Base-by-base conservation (phyloP, 2,329 filamentous ascomycete species). In the Fusarium duplospermum region DNA sequence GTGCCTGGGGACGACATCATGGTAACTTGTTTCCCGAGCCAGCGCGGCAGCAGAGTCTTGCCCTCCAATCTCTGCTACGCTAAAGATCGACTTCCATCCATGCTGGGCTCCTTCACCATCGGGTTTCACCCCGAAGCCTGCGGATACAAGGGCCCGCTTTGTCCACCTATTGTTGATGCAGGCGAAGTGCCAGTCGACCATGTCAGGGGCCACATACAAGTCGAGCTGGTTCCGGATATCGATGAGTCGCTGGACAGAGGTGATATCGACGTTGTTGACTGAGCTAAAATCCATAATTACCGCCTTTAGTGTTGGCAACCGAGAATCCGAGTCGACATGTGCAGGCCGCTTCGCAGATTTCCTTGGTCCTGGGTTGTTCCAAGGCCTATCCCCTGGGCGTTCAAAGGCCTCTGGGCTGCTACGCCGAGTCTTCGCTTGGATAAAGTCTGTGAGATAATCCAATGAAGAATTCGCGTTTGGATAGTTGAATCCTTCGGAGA, bases 161-260 rank as follows among this genome's bases (percentile, higher is more conserved):
- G 95, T 96, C 96, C 96, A 98, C 57, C 79, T 75, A 86, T 96
- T 98, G 84, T 92, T 95, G 85, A 98, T 93, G 83, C 92, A 93
- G n/a, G 95, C 94, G 73, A 98, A 92, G 83, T 98, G 96, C 95
- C 96, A 98, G 81, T 98, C 94, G 6, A 98, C 95, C 3, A 88
- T 87, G 22, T 95, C 91, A 0, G 96, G 96, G 0, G 92, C 83
- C 1, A 94, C 90, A 80, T 98, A 97, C 22, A 91, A 88, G 81
- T 98, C 96, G 29, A 98, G 91, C 81, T 98, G 95, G 82, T 98
- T 97, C 78, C 96, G 94, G 1, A 98, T 93, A 78, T 98, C 96
- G 78, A 98, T 97, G 42, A 98, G 87, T 77, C 94, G 92, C 83
- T 98, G 96, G 3, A 98, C 90, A 0, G 94, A 97, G 0, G 96